Conservation (phyloP, 768 basidiomycete genomes). For the Phylloporus sp. region DNA sequence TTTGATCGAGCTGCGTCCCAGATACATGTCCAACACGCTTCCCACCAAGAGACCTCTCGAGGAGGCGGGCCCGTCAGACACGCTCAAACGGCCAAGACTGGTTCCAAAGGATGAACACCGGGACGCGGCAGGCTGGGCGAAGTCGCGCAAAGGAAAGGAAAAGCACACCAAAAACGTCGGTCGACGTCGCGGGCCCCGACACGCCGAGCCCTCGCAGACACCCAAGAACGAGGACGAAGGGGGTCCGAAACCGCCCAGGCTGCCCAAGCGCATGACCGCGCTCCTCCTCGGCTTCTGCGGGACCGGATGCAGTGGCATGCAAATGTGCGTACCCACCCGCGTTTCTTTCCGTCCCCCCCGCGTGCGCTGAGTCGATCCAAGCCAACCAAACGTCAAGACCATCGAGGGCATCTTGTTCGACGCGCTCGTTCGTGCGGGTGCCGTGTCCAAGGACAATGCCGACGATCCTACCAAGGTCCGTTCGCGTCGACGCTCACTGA, state of each 20-base stretch:
- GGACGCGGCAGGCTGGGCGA: constrained; percentile 30
- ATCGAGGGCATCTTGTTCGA: constrained; percentile 89
- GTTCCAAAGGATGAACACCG: too few species aligned
- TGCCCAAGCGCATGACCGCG: constrained; percentile 83
- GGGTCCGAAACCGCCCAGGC: constrained; percentile 43
- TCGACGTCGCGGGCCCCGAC: constrained; percentile 41
- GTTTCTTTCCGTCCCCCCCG: not conserved
- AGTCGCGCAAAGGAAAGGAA: constrained; percentile 33
- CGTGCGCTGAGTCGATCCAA: constrained; percentile 28
- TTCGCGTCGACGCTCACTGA: not conserved
- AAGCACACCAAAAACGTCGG: constrained; percentile 35
- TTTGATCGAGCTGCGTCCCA: not conserved
- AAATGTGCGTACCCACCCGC: constrained; percentile 86
- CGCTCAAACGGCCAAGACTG: constrained; percentile 12
- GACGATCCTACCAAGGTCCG: constrained; percentile 81
- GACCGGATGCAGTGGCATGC: constrained; percentile 90
- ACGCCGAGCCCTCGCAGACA: constrained; percentile 29
- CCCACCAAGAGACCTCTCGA: constrained; percentile 9
- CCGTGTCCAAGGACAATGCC: constrained; percentile 92
- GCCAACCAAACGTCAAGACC: constrained; percentile 68
- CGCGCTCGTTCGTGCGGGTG: constrained; percentile 83
- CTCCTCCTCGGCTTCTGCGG: constrained; percentile 89
- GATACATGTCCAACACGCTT: constrained; percentile 2
- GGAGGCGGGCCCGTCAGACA: not conserved
- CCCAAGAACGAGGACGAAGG: constrained; percentile 15